Conservation (phyloP, 2,329 filamentous ascomycete species). For the Ceratocystis destructans region DNA sequence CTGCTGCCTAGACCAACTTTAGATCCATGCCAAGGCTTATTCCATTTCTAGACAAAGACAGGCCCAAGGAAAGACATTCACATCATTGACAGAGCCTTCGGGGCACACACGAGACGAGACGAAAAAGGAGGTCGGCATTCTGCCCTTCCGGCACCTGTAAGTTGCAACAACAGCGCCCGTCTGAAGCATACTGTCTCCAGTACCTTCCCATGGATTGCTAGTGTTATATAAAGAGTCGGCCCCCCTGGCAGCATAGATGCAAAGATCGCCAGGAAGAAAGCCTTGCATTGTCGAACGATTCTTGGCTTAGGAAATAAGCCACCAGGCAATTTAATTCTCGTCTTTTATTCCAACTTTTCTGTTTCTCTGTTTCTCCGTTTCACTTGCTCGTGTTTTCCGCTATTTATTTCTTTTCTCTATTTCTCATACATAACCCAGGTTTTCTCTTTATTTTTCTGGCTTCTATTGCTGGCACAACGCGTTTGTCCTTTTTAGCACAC, state of each 20-base stretch:
- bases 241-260: neutral
- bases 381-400: neutral
- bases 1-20: no score
- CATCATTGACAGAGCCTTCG: neutral
- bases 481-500: neutral
- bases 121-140: neutral
- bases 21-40: no score
- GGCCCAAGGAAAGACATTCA: no score
- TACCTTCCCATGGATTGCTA: neutral
- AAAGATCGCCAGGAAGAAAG: neutral
- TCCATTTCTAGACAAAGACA: no score
- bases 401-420: neutral
- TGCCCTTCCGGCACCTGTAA: neutral
- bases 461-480: neutral
- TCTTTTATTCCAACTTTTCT: neutral
- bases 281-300: neutral
- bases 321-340: neutral
- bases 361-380: neutral
- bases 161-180: neutral
- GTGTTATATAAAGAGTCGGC: constrained; percentile 1
- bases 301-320: no score
- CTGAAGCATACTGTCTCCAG: neutral
- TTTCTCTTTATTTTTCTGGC: neutral
- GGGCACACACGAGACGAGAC: neutral
- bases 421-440: neutral